These are phyloP conservation scores for Yamadazyma paraphyllophila DNA, from an alignment of 805 yeast species.

Conservation along the genomic window DNA sequence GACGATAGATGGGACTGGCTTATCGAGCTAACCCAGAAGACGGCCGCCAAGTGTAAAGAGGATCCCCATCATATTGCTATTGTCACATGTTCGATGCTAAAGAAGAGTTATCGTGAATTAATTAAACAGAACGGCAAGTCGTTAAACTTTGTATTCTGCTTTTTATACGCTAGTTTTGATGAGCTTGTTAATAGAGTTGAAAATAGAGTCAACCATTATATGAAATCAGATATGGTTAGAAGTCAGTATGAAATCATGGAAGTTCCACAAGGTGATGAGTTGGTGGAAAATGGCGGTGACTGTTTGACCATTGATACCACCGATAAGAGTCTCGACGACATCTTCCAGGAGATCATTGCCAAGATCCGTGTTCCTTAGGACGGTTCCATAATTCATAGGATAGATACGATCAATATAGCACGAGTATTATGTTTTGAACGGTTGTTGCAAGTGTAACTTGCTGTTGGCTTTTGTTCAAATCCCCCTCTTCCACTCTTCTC, in stretches of 20 bases:
- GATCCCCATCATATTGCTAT: slow-evolving; percentile 37
- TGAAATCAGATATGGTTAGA: slow-evolving; percentile 82
- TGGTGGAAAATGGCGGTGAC: slow-evolving; percentile 36
- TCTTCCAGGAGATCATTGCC: slow-evolving; percentile 20
- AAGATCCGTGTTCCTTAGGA: slow-evolving; percentile 1
- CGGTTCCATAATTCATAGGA: not conserved
- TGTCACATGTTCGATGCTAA: slow-evolving; percentile 84
- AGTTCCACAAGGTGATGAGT: slow-evolving; percentile 52
- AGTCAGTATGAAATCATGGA: slow-evolving; percentile 77
- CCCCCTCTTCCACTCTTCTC: too few species aligned
- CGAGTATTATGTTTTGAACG: not conserved
- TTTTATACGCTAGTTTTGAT: slow-evolving; percentile 63
- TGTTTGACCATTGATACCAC: slow-evolving; percentile 35
- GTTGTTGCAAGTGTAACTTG: too few species aligned
- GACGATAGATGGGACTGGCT: slow-evolving; percentile 95
- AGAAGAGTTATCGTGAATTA: slow-evolving; percentile 65
- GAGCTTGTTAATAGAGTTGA: slow-evolving; percentile 61
- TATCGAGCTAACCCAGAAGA: slow-evolving; percentile 40
- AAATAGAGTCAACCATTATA: slow-evolving; percentile 71
- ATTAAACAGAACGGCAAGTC: slow-evolving; percentile 40
- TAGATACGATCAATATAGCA: not conserved
- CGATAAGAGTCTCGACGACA: slow-evolving; percentile 25
- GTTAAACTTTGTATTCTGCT: slow-evolving; percentile 54
- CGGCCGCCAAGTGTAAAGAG: slow-evolving; percentile 38
- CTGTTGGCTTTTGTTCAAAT: too few species aligned